phyloP scores from a whole-genome alignment of 2,329 filamentous ascomycete genomes.

The Tolypocladium tundrense region DNA sequence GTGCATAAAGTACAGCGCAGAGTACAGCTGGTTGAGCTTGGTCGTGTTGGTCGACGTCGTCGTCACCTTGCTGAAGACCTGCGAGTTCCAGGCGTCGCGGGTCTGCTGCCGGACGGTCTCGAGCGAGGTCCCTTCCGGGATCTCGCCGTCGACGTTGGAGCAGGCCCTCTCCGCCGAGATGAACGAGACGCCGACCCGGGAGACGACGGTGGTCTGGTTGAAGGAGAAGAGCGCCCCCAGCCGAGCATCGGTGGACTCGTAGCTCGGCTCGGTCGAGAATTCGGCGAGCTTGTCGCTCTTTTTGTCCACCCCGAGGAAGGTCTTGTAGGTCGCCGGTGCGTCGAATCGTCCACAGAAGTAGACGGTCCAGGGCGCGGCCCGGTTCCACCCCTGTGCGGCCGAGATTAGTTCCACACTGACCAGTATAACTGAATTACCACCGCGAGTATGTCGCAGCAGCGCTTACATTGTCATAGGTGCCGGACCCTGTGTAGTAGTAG shows the following conservation, averaged over 20 bases:
- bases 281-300: constrained; percentile 17
- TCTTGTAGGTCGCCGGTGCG: constrained; percentile 30
- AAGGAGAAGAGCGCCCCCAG: constrained; percentile 42
- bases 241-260: constrained; percentile 29
- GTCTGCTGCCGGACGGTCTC: constrained; percentile 33
- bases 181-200: constrained; percentile 57
- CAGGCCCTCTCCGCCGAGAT: constrained; percentile 54
- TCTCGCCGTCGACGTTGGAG: constrained; percentile 44
- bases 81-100: constrained; percentile 46
- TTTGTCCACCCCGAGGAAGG: constrained; percentile 28
- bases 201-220: constrained; percentile 31
- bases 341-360: constrained; percentile 55
- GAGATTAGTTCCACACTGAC: background rate
- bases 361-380: constrained; percentile 50
- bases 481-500: constrained; percentile 46
- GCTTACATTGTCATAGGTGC: constrained; percentile 51
- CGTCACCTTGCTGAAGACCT: constrained; percentile 54
- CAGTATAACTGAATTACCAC: background rate
- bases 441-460: no score
- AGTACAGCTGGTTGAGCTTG: constrained; percentile 53
- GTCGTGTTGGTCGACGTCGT: constrained; percentile 44
- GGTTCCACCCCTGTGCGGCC: constrained; percentile 46
- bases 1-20: constrained; percentile 59
- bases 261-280: constrained; percentile 19
- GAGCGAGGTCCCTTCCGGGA: constrained; percentile 34